Conservation (phyloP, 108 stramenopile species). For the Halocafeteria seosinensis region DNA sequence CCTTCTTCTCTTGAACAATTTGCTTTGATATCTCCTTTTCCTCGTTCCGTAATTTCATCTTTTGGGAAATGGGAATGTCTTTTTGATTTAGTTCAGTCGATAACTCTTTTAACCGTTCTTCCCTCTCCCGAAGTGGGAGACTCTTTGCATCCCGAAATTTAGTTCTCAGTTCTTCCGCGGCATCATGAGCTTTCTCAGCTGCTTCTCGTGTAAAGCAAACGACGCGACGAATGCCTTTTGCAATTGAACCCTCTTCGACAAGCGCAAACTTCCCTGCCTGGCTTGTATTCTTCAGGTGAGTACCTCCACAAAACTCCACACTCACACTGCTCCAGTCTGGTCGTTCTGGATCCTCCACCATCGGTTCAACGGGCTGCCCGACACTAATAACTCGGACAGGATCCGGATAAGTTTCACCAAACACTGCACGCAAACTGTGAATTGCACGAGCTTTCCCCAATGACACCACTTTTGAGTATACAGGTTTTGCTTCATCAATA, state of each 20-base stretch:
- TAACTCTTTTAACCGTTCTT: slow-evolving; percentile 12
- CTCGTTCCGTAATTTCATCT: slow-evolving; percentile 46
- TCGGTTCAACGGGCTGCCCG: slow-evolving; percentile 49
- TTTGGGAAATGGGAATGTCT: slow-evolving; percentile 52
- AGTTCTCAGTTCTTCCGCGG: slow-evolving; percentile 48
- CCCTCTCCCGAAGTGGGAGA: not conserved
- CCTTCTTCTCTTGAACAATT: slow-evolving; percentile 61
- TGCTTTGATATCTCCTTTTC: slow-evolving; percentile 43
- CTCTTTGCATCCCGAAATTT: slow-evolving; percentile 29
- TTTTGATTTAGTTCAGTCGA: slow-evolving; percentile 12
- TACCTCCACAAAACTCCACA: slow-evolving; percentile 97
- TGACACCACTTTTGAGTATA: slow-evolving; percentile 58
- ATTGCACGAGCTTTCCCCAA: slow-evolving; percentile 66
- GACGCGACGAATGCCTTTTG: slow-evolving; percentile 93
- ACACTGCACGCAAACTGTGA: slow-evolving; percentile 75
- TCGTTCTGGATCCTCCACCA: slow-evolving; percentile 70
- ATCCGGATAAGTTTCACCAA: slow-evolving; percentile 96
- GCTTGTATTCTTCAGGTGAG: slow-evolving; percentile 78
- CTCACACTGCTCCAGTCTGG: slow-evolving; percentile 64
- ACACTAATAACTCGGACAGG: slow-evolving; percentile 94
- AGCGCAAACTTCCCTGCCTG: slow-evolving; percentile 77
- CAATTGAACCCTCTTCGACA: slow-evolving; percentile 82
- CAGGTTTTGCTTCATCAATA: slow-evolving; percentile 50
- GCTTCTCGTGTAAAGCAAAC: slow-evolving; percentile 65
- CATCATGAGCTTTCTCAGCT: slow-evolving; percentile 55